phyloP scores from a whole-genome alignment of 1,284 basidiomycete species.

The Apiotrichum montevideense region DNA sequence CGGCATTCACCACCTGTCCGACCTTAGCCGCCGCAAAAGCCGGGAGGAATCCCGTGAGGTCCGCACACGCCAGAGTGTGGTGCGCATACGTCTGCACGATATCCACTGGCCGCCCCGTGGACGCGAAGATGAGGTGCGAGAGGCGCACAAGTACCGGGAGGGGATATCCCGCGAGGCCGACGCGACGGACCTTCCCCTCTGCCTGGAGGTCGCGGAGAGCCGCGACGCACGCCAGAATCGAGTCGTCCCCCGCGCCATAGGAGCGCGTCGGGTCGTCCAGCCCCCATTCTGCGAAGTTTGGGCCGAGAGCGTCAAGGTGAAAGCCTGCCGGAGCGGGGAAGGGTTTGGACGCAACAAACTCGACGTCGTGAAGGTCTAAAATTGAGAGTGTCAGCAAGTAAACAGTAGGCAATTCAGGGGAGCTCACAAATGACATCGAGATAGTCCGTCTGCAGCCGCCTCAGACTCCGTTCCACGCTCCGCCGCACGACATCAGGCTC shows the following conservation, averaged over 20 bases:
- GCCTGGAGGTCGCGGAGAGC: constrained; percentile 69
- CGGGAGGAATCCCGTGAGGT: constrained; percentile 58
- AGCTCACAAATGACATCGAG: constrained; percentile 66
- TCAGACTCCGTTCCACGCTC: constrained; percentile 66
- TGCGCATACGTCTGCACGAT: constrained; percentile 81
- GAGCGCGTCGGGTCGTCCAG: constrained; percentile 15
- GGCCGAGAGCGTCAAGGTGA: constrained; percentile 53
- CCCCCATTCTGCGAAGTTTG: constrained; percentile 1
- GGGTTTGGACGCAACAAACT: constrained; percentile 67
- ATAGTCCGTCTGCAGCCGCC: constrained; percentile 70
- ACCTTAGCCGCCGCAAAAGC: constrained; percentile 61
- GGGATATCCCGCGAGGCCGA: constrained; percentile 84
- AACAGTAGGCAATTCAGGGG: no score
- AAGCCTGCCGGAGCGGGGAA: constrained; percentile 41
- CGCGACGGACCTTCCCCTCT: constrained; percentile 67
- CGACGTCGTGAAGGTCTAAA: constrained; percentile 76
- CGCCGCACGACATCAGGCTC: constrained; percentile 61
- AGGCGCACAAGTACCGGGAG: constrained; percentile 82
- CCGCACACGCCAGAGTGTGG: constrained; percentile 71
- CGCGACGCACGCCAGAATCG: constrained; percentile 64
- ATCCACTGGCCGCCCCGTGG: constrained; percentile 61
- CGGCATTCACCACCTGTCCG: constrained; percentile 69
- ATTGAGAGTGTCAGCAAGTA: no score
- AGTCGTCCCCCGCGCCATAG: constrained; percentile 69
- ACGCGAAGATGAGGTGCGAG: constrained; percentile 60